A percentile compares a stretch with the other conserved stretches of the same genome.
These are phyloP conservation scores for Aureobasidium mangrovei DNA, from an alignment of 2,329 filamentous ascomycete genomes.

Conservation along the genomic window DNA sequence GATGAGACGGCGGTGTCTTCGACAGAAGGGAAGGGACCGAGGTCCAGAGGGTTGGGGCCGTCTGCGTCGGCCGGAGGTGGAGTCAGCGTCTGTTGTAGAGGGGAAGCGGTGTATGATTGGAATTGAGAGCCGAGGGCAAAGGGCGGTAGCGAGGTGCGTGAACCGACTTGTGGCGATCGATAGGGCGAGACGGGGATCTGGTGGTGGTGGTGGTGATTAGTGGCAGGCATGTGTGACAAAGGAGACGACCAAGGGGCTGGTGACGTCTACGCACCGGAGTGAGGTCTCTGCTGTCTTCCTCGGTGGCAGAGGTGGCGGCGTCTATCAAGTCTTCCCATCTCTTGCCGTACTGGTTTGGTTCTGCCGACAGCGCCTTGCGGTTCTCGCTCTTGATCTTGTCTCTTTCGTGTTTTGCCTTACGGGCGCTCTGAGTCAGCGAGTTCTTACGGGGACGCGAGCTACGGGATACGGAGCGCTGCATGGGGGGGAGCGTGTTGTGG, in stretches of 20 bases:
- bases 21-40: slow-evolving; percentile 77
- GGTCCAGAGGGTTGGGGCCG: slow-evolving; percentile 26
- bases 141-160: slow-evolving; percentile 54
- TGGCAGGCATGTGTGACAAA: slow-evolving; percentile 16
- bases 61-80: slow-evolving; percentile 51
- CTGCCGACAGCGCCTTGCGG: slow-evolving; percentile 77
- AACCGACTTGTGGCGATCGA: slow-evolving; percentile 41
- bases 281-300: slow-evolving; percentile 80
- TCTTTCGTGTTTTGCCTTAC: slow-evolving; percentile 70
- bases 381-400: slow-evolving; percentile 67
- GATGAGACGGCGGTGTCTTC: slow-evolving; percentile 46
- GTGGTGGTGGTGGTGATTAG: slow-evolving; percentile 1
- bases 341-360: slow-evolving; percentile 73
- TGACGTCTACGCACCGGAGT: slow-evolving; percentile 60
- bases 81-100: slow-evolving; percentile 81
- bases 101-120: slow-evolving; percentile 75
- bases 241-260: background rate
- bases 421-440: slow-evolving; percentile 71
- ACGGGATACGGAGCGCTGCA: slow-evolving; percentile 62
- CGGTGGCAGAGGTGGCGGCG: slow-evolving; percentile 83
- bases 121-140: slow-evolving; percentile 42
- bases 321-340: slow-evolving; percentile 96
- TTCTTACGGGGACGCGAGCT: slow-evolving; percentile 70
- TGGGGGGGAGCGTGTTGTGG: slow-evolving; percentile 77
- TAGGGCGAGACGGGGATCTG: slow-evolving; percentile 44